Base-by-base conservation (phyloP, 2,329 filamentous ascomycete genomes). In the Botrytis aclada region DNA sequence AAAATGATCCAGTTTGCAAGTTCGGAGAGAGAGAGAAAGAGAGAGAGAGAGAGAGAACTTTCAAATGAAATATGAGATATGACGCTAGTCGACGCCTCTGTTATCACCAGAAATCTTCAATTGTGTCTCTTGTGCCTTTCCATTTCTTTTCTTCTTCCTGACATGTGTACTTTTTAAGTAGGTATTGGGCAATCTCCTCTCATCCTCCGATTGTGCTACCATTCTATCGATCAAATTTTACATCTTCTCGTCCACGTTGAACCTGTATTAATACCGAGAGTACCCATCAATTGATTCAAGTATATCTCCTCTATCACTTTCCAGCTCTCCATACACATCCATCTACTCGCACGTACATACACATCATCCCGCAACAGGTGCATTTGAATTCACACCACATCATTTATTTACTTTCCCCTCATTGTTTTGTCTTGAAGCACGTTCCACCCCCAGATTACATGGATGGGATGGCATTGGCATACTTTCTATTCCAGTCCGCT, bases 351-450 rank as follows among this genome's bases (percentile, higher is more conserved):
- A 29, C 32, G 12, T 1, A 18, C 51, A 54, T 29, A 54, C 51
- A 54, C 51, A 54, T 29, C n/a, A 54, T 29, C 25, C 51, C 51
- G 25, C 25, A 16, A 14, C n/a, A 16, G 25, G 29, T 29, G 25
- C 25, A n/a, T n/a, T n/a, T n/a, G n/a, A n/a, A n/a, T n/a, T n/a
- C n/a, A n/a, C n/a, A n/a, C n/a, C n/a, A n/a, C 51, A 73, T 62
- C 43, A 67, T 51, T 25, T 54, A 41, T 41, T 62, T 62, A 62
- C 60, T 41, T 61, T 61, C 67, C 54, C 67, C 67, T 70, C 67
- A 37, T 45, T 70, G 67, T 70, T 69, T 69, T 61, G 54, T 61
- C 54, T 70, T 29, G 8, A 43, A 43, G 67, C 67, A 70, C 67
- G 67, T 70, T 45, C 67, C 54, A 43, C 51, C 67, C 67, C 41